These are phyloP conservation scores for Teunomyces lycoperdinae DNA, from an alignment of 805 yeast species.

Conservation along the genomic window DNA sequence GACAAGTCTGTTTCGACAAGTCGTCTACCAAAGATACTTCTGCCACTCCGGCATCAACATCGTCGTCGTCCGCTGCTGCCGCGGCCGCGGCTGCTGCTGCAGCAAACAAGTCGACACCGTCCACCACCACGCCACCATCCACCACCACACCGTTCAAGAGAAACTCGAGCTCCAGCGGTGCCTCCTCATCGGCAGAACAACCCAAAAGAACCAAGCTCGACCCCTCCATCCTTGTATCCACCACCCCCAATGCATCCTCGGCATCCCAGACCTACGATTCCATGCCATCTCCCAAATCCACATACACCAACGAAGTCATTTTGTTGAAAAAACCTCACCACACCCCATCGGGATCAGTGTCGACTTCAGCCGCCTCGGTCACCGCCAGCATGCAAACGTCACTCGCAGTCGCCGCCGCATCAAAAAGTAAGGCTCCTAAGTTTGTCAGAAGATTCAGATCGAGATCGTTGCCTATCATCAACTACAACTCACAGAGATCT, in stretches of 20 bases:
- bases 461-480: conserved; percentile 42
- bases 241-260: conserved; percentile 14
- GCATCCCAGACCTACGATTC: conserved; percentile 8
- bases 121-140: conserved; percentile 5
- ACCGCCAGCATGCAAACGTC: conserved; percentile 1
- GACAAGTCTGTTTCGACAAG: conserved; percentile 31
- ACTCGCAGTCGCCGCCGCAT: background rate
- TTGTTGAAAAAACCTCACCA: conserved; percentile 6
- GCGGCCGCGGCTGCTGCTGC: conserved; percentile 6
- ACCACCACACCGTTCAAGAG: conserved; percentile 12
- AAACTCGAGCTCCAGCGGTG: conserved; percentile 16
- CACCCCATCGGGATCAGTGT: conserved; percentile 1
- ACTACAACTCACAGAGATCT: conserved; percentile 23
- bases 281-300: conserved; percentile 10
- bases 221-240: conserved; percentile 12
- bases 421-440: conserved; percentile 27
- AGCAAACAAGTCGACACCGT: conserved; percentile 5
- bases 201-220: conserved; percentile 22
- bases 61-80: conserved; percentile 11
- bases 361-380: background rate
- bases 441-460: conserved; percentile 36
- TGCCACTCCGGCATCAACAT: conserved; percentile 11
- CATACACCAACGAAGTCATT: conserved; percentile 7
- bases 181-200: conserved; percentile 9
- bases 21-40: conserved; percentile 16